Base-by-base conservation (phyloP, 1,284 basidiomycete genomes). In the Phellopilus nigrolimitatus region DNA sequence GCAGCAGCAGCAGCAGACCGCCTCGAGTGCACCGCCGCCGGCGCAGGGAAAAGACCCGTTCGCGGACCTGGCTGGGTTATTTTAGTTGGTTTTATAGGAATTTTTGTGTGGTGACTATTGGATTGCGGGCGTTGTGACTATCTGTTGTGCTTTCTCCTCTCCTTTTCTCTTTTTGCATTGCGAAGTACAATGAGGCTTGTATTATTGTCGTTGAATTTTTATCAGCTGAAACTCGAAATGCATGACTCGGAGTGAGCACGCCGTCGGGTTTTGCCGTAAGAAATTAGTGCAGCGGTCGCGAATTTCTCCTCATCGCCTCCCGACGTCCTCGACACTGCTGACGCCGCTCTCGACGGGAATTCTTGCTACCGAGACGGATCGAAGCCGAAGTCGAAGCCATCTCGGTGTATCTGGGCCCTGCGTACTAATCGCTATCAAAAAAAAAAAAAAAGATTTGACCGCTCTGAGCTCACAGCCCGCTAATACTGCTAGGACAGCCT, bases 61-160 rank as follows among this genome's bases (percentile, higher is more conserved):
- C 60, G 84, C 85, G 12, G 88, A 90, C 66, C 70, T 91, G 38
- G 86, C 75, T 2, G 82, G 82, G 30, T 66, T 91, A 52, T 89
- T 91, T 63, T 91, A 68, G 71, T 7, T 4, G 30, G n/a, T n/a
- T 27, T 38, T 13, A 2, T n/a, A n/a, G n/a, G n/a, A n/a, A n/a
- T n/a, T n/a, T n/a, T n/a, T n/a, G n/a, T n/a, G n/a, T n/a, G n/a
- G n/a, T n/a, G n/a, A n/a, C n/a, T 17, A 37, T 37, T 37, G 34
- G 34, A 37, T 37, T 17, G n/a, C n/a, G n/a, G 2, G 3, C 19
- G 10, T 37, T n/a, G 7, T n/a, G n/a, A 10, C 34, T 3, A n/a
- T 37, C 19, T 2, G n/a, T 13, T 15, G 7, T 17, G n/a, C n/a
- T 37, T 15, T 13, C 12, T 15, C 19, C n/a, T 37, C 6, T 3